phyloP scores from a whole-genome alignment of 2,329 filamentous ascomycete species.

The Aspergillus flavus region DNA sequence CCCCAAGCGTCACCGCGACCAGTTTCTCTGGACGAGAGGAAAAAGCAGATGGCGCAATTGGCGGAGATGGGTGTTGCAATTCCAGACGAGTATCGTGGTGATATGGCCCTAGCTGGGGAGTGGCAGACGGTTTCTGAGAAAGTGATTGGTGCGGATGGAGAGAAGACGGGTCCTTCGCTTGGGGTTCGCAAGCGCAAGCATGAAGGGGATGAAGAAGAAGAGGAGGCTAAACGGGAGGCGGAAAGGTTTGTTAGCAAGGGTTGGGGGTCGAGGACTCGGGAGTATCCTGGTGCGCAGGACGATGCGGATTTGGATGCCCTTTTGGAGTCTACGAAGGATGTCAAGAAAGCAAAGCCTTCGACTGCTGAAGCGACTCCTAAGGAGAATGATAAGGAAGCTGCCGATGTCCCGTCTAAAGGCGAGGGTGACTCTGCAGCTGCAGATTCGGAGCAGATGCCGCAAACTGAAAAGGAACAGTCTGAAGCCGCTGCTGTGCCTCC shows the following conservation, averaged over 20 bases:
- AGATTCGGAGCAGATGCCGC: conserved; percentile 9
- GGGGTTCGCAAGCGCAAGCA: conserved; percentile 51
- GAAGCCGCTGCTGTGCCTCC: neutral
- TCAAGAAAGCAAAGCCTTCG: conserved; percentile 38
- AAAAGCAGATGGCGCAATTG: conserved; percentile 83
- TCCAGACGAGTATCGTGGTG: conserved; percentile 73
- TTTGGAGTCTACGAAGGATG: conserved; percentile 42
- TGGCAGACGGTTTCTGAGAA: conserved; percentile 72
- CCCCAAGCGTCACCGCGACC: conserved; percentile 35
- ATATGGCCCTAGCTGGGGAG: conserved; percentile 85
- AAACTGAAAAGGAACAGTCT: conserved; percentile 10
- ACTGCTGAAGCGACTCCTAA: conserved; percentile 15
- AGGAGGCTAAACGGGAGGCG: conserved; percentile 36
- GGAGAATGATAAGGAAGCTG: conserved; percentile 12
- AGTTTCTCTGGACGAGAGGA: conserved; percentile 67
- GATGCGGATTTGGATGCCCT: conserved; percentile 48
- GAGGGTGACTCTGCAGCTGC: conserved; percentile 19
- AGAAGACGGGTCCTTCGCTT: conserved; percentile 46
- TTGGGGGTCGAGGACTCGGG: conserved; percentile 47
- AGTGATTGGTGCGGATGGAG: conserved; percentile 33
- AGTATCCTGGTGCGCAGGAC: conserved; percentile 43
- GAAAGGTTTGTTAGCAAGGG: conserved; percentile 40
- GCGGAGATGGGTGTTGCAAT: conserved; percentile 84
- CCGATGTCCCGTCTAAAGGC: conserved; percentile 11
- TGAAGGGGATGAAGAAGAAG: conserved; percentile 47